Evolutionary conservation across 2,329 filamentous ascomycete genomes (phyloP).

Genomic region (Triangularia setosa): DNA sequence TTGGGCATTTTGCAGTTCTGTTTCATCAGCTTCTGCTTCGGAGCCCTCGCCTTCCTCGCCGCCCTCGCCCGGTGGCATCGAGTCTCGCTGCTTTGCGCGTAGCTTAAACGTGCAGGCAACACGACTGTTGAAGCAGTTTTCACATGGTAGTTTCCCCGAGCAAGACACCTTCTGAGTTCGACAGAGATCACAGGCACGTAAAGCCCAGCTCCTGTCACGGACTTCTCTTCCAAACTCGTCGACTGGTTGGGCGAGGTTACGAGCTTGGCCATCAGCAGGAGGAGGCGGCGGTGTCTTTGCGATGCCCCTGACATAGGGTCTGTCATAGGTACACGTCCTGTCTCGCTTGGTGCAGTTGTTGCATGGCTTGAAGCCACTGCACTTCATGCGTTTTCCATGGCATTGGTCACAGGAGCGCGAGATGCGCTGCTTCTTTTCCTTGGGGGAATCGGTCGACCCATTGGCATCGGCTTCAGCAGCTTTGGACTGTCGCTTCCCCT

Average conservation of each 20-base stretch:
- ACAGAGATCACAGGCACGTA: slow-evolving; percentile 16
- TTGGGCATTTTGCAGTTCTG: background rate
- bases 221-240: slow-evolving; percentile 8
- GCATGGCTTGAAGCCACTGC: slow-evolving; percentile 21
- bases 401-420: slow-evolving; percentile 22
- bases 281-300: slow-evolving; percentile 17
- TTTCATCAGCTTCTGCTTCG: background rate
- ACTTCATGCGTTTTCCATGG: slow-evolving; percentile 7
- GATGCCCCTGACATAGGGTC: slow-evolving; percentile 12
- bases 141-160: slow-evolving; percentile 17
- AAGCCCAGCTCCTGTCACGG: slow-evolving; percentile 9
- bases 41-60: background rate
- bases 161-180: slow-evolving; percentile 9
- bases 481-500: background rate
- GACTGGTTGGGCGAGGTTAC: slow-evolving; percentile 5
- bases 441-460: background rate
- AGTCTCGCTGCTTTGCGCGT: background rate
- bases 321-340: slow-evolving; percentile 18
- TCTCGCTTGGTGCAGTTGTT: slow-evolving; percentile 15
- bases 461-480: background rate
- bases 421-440: slow-evolving; percentile 13
- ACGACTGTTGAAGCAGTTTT: slow-evolving; percentile 15
- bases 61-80: background rate
- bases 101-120: slow-evolving; percentile 18
- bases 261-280: slow-evolving; percentile 6